phyloP scores from a whole-genome alignment of 495 filamentous ascomycete species.

The Lepraria neglecta region DNA sequence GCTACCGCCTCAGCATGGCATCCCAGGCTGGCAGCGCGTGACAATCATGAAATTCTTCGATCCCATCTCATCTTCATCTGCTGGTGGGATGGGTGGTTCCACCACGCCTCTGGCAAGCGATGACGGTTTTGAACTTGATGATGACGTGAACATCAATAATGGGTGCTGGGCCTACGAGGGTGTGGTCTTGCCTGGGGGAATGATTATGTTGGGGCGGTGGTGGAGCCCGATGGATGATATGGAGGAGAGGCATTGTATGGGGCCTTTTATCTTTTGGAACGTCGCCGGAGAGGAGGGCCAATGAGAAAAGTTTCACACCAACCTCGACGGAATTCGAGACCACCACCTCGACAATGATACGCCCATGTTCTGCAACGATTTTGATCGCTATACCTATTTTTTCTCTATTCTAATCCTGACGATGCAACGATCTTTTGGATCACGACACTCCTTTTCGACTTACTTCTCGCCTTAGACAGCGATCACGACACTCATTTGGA shows the following conservation, averaged over 20 bases:
- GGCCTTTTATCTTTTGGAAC: conserved; percentile 54
- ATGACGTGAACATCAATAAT: conserved; percentile 17
- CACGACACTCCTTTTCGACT: neutral
- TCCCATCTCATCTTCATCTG: neutral
- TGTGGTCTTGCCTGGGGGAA: conserved; percentile 44
- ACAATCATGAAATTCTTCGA: conserved; percentile 36
- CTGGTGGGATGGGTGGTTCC: neutral
- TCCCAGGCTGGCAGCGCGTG: conserved; percentile 41
- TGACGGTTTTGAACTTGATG: conserved; percentile 14
- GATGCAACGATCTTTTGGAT: neutral
- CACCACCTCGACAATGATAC: neutral
- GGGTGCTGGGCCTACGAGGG: conserved; percentile 42
- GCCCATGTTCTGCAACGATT: neutral
- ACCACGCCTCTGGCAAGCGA: neutral
- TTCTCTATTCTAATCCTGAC: no score
- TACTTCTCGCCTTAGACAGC: neutral
- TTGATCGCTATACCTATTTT: neutral
- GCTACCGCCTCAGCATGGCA: conserved; percentile 28
- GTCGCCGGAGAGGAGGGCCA: conserved; percentile 17
- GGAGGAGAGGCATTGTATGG: conserved; percentile 29
- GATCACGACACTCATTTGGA: neutral
- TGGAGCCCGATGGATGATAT: conserved; percentile 31
- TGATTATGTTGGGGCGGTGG: conserved; percentile 46
- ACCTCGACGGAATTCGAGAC: no score
- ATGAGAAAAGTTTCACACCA: neutral